These are phyloP conservation scores for Tulasnella sp. DNA, from an alignment of 768 basidiomycete species.

Conservation along the genomic window DNA sequence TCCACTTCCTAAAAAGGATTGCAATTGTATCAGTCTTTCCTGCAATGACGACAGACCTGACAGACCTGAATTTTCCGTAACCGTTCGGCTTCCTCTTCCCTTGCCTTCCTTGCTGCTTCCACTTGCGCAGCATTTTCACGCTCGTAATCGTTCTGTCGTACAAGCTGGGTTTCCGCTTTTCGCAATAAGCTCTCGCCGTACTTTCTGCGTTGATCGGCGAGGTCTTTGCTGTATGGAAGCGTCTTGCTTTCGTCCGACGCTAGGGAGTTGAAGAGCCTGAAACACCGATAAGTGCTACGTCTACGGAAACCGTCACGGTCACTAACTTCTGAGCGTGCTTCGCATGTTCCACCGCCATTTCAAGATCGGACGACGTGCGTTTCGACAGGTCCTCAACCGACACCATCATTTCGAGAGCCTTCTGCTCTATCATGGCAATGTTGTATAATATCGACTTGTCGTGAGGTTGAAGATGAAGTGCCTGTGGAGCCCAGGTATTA, in stretches of 20 bases:
- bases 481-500: constrained; percentile 36
- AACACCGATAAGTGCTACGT: background rate
- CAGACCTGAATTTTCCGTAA: constrained; percentile 34
- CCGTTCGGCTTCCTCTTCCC: constrained; percentile 68
- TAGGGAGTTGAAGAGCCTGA: constrained; percentile 72
- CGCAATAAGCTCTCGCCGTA: constrained; percentile 83
- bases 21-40: background rate
- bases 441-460: constrained; percentile 92
- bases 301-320: no score
- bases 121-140: constrained; percentile 57
- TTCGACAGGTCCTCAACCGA: constrained; percentile 51
- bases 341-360: constrained; percentile 67
- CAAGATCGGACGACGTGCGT: constrained; percentile 69
- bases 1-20: constrained; percentile 38
- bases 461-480: constrained; percentile 66
- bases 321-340: constrained; percentile 75
- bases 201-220: constrained; percentile 79
- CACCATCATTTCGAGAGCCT: constrained; percentile 83
- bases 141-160: constrained; percentile 60
- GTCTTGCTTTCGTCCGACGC: constrained; percentile 56
- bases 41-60: constrained; percentile 42
- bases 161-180: constrained; percentile 67
- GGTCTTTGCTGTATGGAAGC: constrained; percentile 74
- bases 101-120: constrained; percentile 60
- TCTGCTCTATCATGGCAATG: constrained; percentile 97